These are phyloP conservation scores for Penicillium aurantiogriseum DNA, from an alignment of 2,329 filamentous ascomycete species.

Conservation along the genomic window DNA sequence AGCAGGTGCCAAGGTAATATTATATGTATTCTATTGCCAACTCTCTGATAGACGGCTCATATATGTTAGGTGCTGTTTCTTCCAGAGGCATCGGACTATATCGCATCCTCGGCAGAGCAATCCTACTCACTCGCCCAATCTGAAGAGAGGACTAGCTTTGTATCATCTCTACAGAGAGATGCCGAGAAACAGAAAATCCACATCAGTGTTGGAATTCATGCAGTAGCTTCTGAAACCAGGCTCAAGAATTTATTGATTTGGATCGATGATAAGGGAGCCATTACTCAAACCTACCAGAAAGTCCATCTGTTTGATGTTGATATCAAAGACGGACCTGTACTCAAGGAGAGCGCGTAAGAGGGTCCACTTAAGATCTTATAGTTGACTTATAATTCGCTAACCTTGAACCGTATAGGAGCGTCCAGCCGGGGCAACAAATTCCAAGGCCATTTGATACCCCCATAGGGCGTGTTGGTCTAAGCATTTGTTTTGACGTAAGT, in stretches of 20 bases:
- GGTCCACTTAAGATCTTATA: too few species aligned
- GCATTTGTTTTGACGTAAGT: slow-evolving; percentile 81
- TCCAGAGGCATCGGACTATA: slow-evolving; percentile 89
- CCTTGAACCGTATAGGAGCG: slow-evolving; percentile 45
- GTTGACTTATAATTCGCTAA: background rate
- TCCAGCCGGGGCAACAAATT: slow-evolving; percentile 66
- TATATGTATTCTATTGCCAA: background rate
- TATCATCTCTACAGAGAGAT: slow-evolving; percentile 68
- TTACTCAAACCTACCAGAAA: slow-evolving; percentile 74
- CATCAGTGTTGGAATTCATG: slow-evolving; percentile 86
- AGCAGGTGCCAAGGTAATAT: slow-evolving; percentile 70
- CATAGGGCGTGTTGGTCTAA: slow-evolving; percentile 71
- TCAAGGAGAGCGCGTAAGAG: slow-evolving; percentile 59
- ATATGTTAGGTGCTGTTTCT: slow-evolving; percentile 71
- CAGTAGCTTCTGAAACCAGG: slow-evolving; percentile 56
- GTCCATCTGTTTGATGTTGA: slow-evolving; percentile 82
- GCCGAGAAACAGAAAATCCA: slow-evolving; percentile 64
- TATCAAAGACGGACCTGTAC: slow-evolving; percentile 55
- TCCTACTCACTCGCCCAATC: slow-evolving; percentile 69
- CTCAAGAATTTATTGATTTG: slow-evolving; percentile 66
- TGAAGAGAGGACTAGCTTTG: slow-evolving; percentile 66
- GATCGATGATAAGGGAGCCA: slow-evolving; percentile 61
- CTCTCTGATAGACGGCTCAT: slow-evolving; percentile 7
- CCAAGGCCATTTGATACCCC: slow-evolving; percentile 69
- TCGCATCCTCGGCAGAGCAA: slow-evolving; percentile 66